Conservation (phyloP, 768 basidiomycete genomes). For the Auricularia sp. region DNA sequence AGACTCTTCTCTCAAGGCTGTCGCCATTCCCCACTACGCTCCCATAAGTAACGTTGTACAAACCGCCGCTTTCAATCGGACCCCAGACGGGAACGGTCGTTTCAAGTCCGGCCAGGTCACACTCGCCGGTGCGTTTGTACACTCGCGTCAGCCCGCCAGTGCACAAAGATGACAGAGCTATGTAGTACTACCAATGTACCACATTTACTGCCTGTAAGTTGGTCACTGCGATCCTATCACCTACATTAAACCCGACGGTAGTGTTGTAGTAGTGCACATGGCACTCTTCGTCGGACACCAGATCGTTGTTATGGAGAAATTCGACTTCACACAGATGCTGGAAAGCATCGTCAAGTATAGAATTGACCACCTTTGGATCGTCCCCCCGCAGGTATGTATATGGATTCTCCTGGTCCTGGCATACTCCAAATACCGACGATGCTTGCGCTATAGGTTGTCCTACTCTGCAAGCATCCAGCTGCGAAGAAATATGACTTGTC, state of each 20-base stretch:
- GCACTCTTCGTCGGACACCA: conserved; percentile 12
- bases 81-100: conserved; percentile 36
- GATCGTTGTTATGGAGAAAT: conserved; percentile 51
- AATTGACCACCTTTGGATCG: conserved; percentile 48
- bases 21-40: conserved; percentile 50
- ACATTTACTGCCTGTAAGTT: conserved; percentile 15
- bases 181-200: conserved; percentile 14
- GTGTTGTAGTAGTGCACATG: conserved; percentile 10
- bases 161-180: not conserved
- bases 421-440: conserved; percentile 25
- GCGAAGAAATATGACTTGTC: conserved; percentile 41
- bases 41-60: conserved; percentile 55
- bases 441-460: conserved; percentile 47
- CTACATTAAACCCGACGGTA: not conserved
- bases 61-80: conserved; percentile 40
- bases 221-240: conserved; percentile 1
- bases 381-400: conserved; percentile 2
- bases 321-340: conserved; percentile 52
- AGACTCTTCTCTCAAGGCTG: conserved; percentile 32
- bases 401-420: no score
- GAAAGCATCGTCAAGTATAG: conserved; percentile 47
- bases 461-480: conserved; percentile 52
- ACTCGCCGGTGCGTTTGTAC: conserved; percentile 36
- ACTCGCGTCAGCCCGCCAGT: no score
- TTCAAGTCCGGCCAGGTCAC: conserved; percentile 53